These are phyloP conservation scores for Pythium monospermum DNA, from an alignment of 352 stramenopile genomes.

Conservation along the genomic window DNA sequence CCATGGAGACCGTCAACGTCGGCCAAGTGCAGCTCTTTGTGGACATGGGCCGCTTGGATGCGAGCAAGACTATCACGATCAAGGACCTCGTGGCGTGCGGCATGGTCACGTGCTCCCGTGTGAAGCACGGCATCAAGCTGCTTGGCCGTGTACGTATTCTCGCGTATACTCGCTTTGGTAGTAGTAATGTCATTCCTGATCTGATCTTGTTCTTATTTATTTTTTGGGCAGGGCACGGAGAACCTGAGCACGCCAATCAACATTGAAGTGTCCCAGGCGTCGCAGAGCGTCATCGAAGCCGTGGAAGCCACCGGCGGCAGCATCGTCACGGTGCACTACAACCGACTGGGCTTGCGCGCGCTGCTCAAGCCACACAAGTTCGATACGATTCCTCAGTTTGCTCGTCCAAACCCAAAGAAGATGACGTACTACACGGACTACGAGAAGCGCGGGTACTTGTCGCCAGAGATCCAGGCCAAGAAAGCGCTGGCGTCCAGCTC, in stretches of 20 bases:
- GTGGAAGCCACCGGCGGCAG: constrained; percentile 92
- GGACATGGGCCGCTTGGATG: constrained; percentile 94
- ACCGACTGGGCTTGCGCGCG: constrained; percentile 91
- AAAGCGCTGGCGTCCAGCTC: constrained; percentile 50
- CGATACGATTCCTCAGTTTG: constrained; percentile 88
- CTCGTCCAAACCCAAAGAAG: constrained; percentile 93
- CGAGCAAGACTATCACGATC: constrained; percentile 90
- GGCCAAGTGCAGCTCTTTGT: constrained; percentile 94
- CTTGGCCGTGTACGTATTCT: constrained; percentile 55
- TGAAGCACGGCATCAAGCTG: constrained; percentile 97
- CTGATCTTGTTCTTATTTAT: not conserved
- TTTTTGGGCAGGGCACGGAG: constrained; percentile 48
- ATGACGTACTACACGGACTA: constrained; percentile 97
- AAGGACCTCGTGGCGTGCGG: constrained; percentile 87
- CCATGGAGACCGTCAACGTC: constrained; percentile 93
- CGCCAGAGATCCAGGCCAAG: constrained; percentile 94
- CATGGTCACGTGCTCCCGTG: constrained; percentile 85
- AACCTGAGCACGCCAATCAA: constrained; percentile 87
- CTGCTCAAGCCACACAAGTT: constrained; percentile 97
- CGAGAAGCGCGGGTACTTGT: constrained; percentile 96
- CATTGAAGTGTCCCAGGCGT: constrained; percentile 95
- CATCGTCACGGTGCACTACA: constrained; percentile 97
- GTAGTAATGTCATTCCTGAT: not conserved
- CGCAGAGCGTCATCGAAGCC: constrained; percentile 90
- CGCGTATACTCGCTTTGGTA: not conserved